Base-by-base conservation (phyloP, 2,329 filamentous ascomycete genomes). In the Xylariaceae sp. region DNA sequence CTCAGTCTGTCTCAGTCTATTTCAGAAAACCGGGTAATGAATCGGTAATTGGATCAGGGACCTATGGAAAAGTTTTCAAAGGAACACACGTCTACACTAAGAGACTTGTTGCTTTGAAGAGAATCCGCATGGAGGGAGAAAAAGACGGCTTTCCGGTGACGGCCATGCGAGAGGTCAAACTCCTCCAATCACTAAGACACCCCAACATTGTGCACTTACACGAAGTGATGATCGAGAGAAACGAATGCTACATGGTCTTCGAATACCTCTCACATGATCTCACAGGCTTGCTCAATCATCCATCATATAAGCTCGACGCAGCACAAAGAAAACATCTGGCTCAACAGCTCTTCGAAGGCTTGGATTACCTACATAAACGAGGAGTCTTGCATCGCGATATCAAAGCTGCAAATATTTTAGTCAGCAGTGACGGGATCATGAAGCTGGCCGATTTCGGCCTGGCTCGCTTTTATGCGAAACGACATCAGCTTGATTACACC, bases 221-320 rank as follows among this genome's bases (percentile, higher is more conserved):
- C 61, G 92, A 96, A 74, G 91, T 95, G 61, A 99, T 99, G 94
- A 94, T 99, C 2, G 94, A 99, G 74, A 90, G 88, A 69, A 97
- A 97, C 63, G 92, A 97, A 73, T 99, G 94, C 72, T 99, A 96
- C 74, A 99, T 99, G 94, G 94, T 99, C 3, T 99, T 99, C 61
- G 94, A 99, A 71, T 99, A 99, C 69, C 81, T 97, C 26, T 93
- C 94, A 1, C 94, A 99, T 70, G 94, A 99, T 71, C 78, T 99
- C 56, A 99, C 94, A 2, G 94, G 94, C 11, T 79, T 99, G 26
- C 83, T 99, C 56, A 97, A 97, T 66, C 94, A 99, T 67, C 94
- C 94, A 0, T 88, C 88, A 0, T 99, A 96, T 74, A 87, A 87
- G 55, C 82, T 99, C 11, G 89, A 94, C 30, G 77, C 85, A 3